These are phyloP conservation scores for Croton laevigatus DNA, from an alignment of 441 rosid genomes.

Conservation along the genomic window DNA sequence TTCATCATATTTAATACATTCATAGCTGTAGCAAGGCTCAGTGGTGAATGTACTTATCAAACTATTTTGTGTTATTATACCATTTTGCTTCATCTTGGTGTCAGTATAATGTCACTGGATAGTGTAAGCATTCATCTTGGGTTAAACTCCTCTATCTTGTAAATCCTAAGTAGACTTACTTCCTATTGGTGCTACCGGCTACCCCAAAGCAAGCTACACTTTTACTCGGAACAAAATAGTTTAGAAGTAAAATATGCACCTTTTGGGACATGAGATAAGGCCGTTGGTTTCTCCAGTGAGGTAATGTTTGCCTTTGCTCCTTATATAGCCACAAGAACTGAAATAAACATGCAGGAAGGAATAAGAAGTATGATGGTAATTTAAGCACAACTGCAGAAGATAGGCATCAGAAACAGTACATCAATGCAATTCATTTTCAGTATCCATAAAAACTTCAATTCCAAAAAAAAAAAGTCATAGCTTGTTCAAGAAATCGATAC, in stretches of 20 bases:
- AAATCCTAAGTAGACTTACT: background rate
- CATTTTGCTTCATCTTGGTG: background rate
- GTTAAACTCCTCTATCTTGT: background rate
- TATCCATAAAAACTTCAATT: background rate
- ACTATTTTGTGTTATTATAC: background rate
- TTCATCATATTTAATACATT: background rate
- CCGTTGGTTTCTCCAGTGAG: slow-evolving; percentile 87
- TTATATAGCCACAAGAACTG: slow-evolving; percentile 87
- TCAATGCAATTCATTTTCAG: background rate
- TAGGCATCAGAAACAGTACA: background rate
- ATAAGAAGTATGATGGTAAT: background rate
- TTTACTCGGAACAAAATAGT: background rate
- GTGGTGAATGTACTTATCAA: background rate
- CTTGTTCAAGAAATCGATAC: background rate
- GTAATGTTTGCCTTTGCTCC: slow-evolving; percentile 75
- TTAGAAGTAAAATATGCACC: slow-evolving; percentile 36
- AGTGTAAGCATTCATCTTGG: background rate
- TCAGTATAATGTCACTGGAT: background rate
- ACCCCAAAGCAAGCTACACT: background rate
- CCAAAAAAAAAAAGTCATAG: background rate
- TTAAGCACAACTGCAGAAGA: background rate
- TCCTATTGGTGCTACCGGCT: slow-evolving; percentile 1
- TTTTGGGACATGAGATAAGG: slow-evolving; percentile 73
- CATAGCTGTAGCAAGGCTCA: background rate
- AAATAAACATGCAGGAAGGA: slow-evolving; percentile 21